Evolutionary conservation across 768 basidiomycete genomes (phyloP), one percentile per base, ranked within the genome.

Genomic region (Baorangia bicolor): DNA sequence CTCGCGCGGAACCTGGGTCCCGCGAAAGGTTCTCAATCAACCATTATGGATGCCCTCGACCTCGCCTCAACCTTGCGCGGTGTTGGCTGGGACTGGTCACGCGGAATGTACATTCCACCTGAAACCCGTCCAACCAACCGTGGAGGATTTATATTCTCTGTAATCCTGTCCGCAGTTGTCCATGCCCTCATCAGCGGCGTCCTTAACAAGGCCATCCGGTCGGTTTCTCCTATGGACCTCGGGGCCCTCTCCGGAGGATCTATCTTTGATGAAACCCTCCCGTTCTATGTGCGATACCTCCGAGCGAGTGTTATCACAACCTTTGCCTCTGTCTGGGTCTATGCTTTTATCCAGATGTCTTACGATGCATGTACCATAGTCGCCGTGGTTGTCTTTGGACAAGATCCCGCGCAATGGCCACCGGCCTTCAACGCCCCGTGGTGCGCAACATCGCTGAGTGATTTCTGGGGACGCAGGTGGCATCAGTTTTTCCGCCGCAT

Each of bases 11-110:
- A 38, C 23, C 7, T 42, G 28, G 39, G 37, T 37, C 57, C 51
- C 16, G 39, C 21, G 3, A 43, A 44, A 6, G 4, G 10, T 11
- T 33, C 41, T 21, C 37, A 12, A 33, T 56, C 58, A 9, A 39
- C 41, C 45, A 2, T 59, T 20, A 35, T 48, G 38, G 77, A 87
- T 55, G 78, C 81, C 1, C 63, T 77, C 11, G 83, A 87, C 51
- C 73, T 88, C 18, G 59, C 60, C 20, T 71, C 69, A 58, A 82
- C 78, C 58, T 64, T 81, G 13, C 82, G 86, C 18, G 85, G 85
- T 5, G 63, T 74, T 50, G 82, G 81, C 28, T 87, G 85, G 85
- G 71, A 78, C 47, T 86, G 82, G 79, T 81, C 82, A 2, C 59
- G 69, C 25, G 58, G 62, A 38, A 25, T 63, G 23, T 60, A 64